Conservation (phyloP, 768 basidiomycete genomes). For the Suillus hirtellus region DNA sequence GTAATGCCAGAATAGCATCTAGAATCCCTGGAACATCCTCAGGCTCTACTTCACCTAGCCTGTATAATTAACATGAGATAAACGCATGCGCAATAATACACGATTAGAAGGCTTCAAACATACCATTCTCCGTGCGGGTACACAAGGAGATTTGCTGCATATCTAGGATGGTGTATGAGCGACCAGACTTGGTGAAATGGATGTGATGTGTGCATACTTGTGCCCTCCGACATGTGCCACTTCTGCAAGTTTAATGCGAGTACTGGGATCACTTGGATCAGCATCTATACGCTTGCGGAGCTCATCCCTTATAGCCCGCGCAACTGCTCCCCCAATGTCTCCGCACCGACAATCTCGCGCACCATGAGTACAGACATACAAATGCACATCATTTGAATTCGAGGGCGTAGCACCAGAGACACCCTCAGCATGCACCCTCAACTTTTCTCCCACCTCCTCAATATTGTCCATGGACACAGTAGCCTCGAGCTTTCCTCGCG, state of each 20-base stretch:
- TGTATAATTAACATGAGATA: constrained; percentile 21
- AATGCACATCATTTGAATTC: constrained; percentile 31
- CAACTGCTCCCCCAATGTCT: constrained; percentile 59
- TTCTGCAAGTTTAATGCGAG: constrained; percentile 53
- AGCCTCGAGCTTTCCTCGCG: constrained; percentile 49
- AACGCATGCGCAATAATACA: neutral
- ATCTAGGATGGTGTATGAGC: constrained; percentile 38
- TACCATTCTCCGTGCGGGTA: constrained; percentile 78
- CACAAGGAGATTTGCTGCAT: constrained; percentile 68
- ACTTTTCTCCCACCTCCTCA: constrained; percentile 41
- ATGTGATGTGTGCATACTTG: constrained; percentile 49
- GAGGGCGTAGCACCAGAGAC: constrained; percentile 4
- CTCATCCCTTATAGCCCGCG: constrained; percentile 53
- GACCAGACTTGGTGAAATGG: neutral
- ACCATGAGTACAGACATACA: constrained; percentile 82
- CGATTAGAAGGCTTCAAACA: constrained; percentile 18
- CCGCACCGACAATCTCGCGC: constrained; percentile 81
- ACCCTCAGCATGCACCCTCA: constrained; percentile 34
- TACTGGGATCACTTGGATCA: constrained; percentile 28
- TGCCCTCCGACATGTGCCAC: constrained; percentile 85
- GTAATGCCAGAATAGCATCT: constrained; percentile 39
- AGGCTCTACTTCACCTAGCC: constrained; percentile 64
- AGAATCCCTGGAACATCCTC: constrained; percentile 58
- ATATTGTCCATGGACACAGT: constrained; percentile 49
- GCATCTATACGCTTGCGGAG: constrained; percentile 38